Evolutionary conservation across 176 grass and related monocot genomes (phyloP), one percentile per base, ranked within the genome.

Genomic region (Oryza coarctata): DNA sequence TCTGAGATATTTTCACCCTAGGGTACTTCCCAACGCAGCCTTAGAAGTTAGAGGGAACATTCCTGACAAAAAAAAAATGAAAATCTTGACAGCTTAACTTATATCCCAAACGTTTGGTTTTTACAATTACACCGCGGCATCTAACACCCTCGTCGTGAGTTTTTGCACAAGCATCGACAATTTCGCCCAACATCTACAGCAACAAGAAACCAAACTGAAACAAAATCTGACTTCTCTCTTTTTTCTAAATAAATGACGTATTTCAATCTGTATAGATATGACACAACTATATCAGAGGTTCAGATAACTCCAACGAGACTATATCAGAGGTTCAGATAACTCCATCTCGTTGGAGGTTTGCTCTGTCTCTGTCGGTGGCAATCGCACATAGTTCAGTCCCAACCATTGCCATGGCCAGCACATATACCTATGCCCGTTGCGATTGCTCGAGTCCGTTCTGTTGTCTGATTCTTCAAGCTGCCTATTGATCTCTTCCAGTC

Each of bases 341-440:
- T 99, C 97, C 93, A 94, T 95, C 85, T 96, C 97, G 71, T 96
- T 99, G 26, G 79, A 86, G 38, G 47, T 86, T 75, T 90, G 74
- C 12, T 78, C 80, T 0, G 76, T 18, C 43, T 94, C 89, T 2
- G 70, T 44, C 0, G 87, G 88, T 4, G 76, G 76, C 34, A 92
- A 73, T 29, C 78, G 82, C 31, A 94, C 97, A 38, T 90, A 85
- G 84, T 99, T 94, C 65, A 99, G 79, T 13, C 91, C 93, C 70
- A 99, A 77, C 97, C 93, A 99, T 79, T 99, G 93, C 97, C 97
- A 99, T 4, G 97, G 93, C 93, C 97, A 99, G 89, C 97, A 99
- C 49, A 93, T 71, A 8, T 99, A 99, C 80, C 93, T 87, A 74
- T 88, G 80, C 43, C 91, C 66, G 49, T 49, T 88, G n/a, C 25